phyloP scores from a whole-genome alignment of 108 stramenopile species.

The Bacterosira constricta region DNA sequence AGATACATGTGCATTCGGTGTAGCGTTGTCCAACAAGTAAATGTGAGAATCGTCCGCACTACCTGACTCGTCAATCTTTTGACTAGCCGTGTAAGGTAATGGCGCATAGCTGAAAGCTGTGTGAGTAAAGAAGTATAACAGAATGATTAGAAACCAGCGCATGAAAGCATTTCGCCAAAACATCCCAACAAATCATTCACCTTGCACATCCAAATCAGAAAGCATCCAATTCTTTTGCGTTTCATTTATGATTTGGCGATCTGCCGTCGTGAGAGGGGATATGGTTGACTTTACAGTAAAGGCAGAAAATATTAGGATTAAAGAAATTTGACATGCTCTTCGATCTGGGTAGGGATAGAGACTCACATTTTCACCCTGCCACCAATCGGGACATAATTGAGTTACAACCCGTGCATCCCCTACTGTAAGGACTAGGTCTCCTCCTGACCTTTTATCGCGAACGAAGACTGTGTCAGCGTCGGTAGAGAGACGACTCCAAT shows the following conservation, averaged over 20 bases:
- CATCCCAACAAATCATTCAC: no score
- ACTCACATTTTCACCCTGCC: slow-evolving; percentile 73
- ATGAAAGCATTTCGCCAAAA: no score
- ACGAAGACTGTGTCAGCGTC: slow-evolving; percentile 81
- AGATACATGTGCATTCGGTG: slow-evolving; percentile 30
- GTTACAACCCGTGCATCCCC: slow-evolving; percentile 86
- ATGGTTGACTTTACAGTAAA: slow-evolving; percentile 63
- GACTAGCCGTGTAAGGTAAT: slow-evolving; percentile 85
- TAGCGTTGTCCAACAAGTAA: slow-evolving; percentile 64
- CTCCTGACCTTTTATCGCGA: slow-evolving; percentile 71
- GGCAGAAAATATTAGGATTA: background rate
- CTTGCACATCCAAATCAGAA: slow-evolving; percentile 85
- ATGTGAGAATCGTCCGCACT: slow-evolving; percentile 32
- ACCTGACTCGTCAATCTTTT: slow-evolving; percentile 37
- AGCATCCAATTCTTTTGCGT: slow-evolving; percentile 87
- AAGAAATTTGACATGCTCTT: background rate
- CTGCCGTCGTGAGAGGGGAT: slow-evolving; percentile 67
- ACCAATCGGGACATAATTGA: slow-evolving; percentile 67
- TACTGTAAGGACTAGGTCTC: slow-evolving; percentile 79
- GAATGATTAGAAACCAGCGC: background rate
- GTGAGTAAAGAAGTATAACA: background rate
- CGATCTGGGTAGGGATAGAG: background rate
- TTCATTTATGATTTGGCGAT: slow-evolving; percentile 75
- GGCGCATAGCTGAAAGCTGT: slow-evolving; percentile 94
- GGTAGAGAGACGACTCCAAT: slow-evolving; percentile 74